Base-by-base conservation (phyloP, 805 yeast species). In the Jamesozyma lodderae region DNA sequence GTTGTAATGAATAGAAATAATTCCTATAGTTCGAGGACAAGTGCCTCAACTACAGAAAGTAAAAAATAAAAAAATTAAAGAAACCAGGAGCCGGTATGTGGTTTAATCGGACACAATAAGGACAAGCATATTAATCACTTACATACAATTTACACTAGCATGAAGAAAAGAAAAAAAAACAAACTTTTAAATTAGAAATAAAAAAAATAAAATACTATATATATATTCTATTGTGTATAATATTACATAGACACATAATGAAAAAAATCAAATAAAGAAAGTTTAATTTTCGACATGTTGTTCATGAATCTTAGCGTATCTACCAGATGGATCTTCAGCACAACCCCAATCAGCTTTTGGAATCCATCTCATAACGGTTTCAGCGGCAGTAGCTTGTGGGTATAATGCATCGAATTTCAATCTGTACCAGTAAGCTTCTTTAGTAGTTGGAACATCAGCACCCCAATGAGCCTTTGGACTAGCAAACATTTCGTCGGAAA, bases 281-380 rank as follows among this genome's bases (percentile, higher is more conserved):
- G 31, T 7, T 34, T 43, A 40, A 26, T 24, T 37, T 14, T 42
- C 49, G 44, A 79, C 74, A 47, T 80, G 75, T 53, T 80, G 63
- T 40, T 83, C 88, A 64, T 92, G 98, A 53, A 82, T 77, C 69
- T 83, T 77, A 51, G 95, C 96, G 60, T 72, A 90, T 70, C 99
- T 84, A 49, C 99, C 99, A 40, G 95, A 83, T 38, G 99, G 99
- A 67, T 92, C 99, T 55, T 81, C 95, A 58, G 88, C 87, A 69
- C 98, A 92, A 51, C 99, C 99, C 99, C 99, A 92, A 66, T 92
- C 98, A 46, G 97, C 97, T 75, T 92, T 92, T 62, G 99, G 99
- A 66, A 92, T 68, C 99, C 99, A 92, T 75, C 98, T 82, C 96
- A 85, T 87, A 43, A 92, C 99, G 15, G 98, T 92, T 29, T 78